A percentile compares a stretch with the other conserved stretches of the same genome.
Evolutionary conservation across 169 alveolate species (phyloP).

Genomic region (Toxoplasma gondii): DNA sequence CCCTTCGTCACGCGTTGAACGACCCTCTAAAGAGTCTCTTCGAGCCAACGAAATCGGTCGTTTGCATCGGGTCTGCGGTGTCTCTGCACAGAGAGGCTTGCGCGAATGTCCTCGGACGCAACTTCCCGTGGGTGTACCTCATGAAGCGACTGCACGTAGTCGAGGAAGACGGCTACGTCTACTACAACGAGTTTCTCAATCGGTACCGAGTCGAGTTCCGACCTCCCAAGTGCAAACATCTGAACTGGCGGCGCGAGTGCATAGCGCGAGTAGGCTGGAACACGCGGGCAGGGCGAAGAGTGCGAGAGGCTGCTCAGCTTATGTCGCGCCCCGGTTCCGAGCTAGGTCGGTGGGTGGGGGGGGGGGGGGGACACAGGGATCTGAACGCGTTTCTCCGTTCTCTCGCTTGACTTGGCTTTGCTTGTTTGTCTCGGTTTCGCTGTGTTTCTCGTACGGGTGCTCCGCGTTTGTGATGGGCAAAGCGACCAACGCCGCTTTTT

Average conservation of each 20-base stretch:
- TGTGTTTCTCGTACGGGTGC: too few species aligned
- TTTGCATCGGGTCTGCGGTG: too few species aligned
- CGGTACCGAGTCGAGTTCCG: conserved; percentile 66
- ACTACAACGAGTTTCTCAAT: conserved; percentile 67
- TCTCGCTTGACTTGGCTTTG: too few species aligned
- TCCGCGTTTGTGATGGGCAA: too few species aligned
- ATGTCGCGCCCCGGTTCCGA: too few species aligned
- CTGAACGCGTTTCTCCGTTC: background rate
- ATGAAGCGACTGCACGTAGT: conserved; percentile 61
- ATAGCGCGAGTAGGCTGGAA: conserved; percentile 46
- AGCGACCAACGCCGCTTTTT: too few species aligned
- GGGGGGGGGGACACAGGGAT: background rate
- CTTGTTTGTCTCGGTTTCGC: too few species aligned
- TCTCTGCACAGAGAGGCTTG: conserved; percentile 58
- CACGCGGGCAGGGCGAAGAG: background rate
- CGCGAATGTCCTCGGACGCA: conserved; percentile 65
- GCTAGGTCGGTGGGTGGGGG: too few species aligned
- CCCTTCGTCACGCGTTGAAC: too few species aligned
- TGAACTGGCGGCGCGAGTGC: conserved; percentile 69
- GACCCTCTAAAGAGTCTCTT: too few species aligned
- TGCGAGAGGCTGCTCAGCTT: background rate
- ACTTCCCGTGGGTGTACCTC: conserved; percentile 70
- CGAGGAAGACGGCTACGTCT: conserved; percentile 57
- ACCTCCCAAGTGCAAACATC: conserved; percentile 52
- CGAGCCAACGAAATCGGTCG: too few species aligned